Conservation (phyloP, 2,329 filamentous ascomycete species). For the Arthrobotrys sphaeroides region DNA sequence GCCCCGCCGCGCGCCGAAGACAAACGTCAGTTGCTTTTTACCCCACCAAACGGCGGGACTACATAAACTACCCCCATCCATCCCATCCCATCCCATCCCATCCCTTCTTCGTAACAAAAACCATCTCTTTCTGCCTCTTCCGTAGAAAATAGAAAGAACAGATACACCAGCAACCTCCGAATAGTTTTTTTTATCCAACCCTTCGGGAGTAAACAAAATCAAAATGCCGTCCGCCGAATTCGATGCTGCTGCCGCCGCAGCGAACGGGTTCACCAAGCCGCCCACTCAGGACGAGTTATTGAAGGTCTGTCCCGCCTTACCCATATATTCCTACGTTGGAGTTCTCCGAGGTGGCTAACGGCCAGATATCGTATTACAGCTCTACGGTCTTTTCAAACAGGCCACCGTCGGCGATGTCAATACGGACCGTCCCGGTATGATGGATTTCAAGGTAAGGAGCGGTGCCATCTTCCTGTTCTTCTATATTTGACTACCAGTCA, state of each 20-base stretch:
- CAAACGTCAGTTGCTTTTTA: too few species aligned
- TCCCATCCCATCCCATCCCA: not conserved
- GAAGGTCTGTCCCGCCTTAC: constrained; percentile 13
- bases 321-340: not conserved
- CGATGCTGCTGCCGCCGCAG: constrained; percentile 25
- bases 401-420: constrained; percentile 52
- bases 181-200: not conserved
- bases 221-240: constrained; percentile 45
- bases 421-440: constrained; percentile 39
- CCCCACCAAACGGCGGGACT: not conserved
- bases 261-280: constrained; percentile 35
- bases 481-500: not conserved
- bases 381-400: constrained; percentile 55
- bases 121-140: not conserved
- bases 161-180: not conserved
- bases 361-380: constrained; percentile 20
- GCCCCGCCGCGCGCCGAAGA: not conserved
- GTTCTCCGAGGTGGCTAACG: not conserved
- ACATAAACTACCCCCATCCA: not conserved
- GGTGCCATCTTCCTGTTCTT: not conserved
- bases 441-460: constrained; percentile 43
- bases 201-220: not conserved
- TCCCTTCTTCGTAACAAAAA: not conserved
- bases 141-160: not conserved
- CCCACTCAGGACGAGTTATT: constrained; percentile 30